These are phyloP conservation scores for Phylloporus sp. DNA, from an alignment of 768 basidiomycete species.

Conservation along the genomic window DNA sequence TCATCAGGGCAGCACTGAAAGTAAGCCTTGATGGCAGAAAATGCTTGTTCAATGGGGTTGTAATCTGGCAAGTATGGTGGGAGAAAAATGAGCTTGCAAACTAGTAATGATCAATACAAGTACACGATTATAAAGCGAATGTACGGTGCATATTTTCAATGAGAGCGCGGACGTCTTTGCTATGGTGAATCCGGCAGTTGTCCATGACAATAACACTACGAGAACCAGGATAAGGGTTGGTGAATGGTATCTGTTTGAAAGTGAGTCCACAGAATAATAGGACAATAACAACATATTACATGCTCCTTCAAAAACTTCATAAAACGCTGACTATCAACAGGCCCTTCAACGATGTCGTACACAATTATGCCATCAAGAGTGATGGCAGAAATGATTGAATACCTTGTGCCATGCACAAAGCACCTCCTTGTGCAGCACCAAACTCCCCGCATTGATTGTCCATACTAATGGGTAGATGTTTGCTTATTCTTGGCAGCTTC, in stretches of 20 bases:
- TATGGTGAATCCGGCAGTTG: constrained; percentile 24
- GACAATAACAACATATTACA: background rate
- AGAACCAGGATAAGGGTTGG: background rate
- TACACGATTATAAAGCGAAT: background rate
- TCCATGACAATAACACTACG: constrained; percentile 19
- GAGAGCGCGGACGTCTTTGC: constrained; percentile 14
- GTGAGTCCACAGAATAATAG: background rate
- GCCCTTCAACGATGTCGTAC: constrained; percentile 15
- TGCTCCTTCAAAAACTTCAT: constrained; percentile 7
- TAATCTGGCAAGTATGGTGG: background rate
- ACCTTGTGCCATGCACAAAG: background rate
- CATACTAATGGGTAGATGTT: background rate
- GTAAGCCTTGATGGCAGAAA: background rate
- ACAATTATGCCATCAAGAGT: constrained; percentile 17
- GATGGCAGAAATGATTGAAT: constrained; percentile 15
- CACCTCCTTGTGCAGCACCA: background rate
- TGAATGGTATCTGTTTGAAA: constrained; percentile 1
- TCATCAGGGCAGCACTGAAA: background rate
- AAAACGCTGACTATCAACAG: constrained; percentile 8
- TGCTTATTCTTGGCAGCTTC: constrained; percentile 15
- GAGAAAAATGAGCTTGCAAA: constrained; percentile 2
- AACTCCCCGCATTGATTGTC: background rate
- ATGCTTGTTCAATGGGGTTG: constrained; percentile 6
- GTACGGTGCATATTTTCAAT: constrained; percentile 20
- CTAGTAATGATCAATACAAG: background rate